Evolutionary conservation across 2,329 filamentous ascomycete genomes (phyloP), one percentile per base, ranked within the genome.

Genomic region (Harringtonia aguacate): DNA sequence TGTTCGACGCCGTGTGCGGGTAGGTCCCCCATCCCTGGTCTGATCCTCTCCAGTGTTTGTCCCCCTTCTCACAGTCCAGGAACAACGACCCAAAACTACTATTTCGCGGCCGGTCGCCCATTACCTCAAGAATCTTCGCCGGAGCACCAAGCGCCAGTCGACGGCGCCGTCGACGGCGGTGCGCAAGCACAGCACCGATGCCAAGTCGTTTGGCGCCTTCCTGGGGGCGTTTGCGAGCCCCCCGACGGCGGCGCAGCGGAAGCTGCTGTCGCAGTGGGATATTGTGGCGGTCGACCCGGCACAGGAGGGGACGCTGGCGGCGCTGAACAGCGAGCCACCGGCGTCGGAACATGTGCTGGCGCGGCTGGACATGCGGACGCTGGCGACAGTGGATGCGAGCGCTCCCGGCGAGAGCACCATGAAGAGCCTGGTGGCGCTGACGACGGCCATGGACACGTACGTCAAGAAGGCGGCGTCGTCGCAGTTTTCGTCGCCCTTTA

Each of bases 241-340:
- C 5, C 56, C 57, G 7, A 62, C 58, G 4, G 41, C 45, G 15
- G 46, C 53, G 18, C 56, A 69, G 46, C 44, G 53, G 18, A 51
- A 48, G n/a, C 39, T 70, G 8, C 53, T 69, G n/a, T 44, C 55
- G 31, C 55, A 60, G 52, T 69, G 63, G 63, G 65, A 70, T 41
- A 47, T 68, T n/a, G 46, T 68, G 33, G 56, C 68, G 15, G 55
- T 69, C 13, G 65, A 70, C 48, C 66, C 67, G 3, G 55, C 61
- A 17, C 58, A 62, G 46, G 33, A 43, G 10, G 61, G 63, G 7
- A 58, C 66, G 3, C 36, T 56, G 3, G 53, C 60, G 5, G 63
- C 60, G 5, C 54, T 67, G 43, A 50, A 51, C 9, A 24, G 15
- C 24, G 24, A 28, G 10, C 24, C 14, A 8, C 33, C 37, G 7